A percentile compares a stretch with the other conserved stretches of the same genome.
These are phyloP conservation scores for Chrysosphaeria jannelii DNA, from an alignment of 2,329 filamentous ascomycete genomes.

Conservation along the genomic window DNA sequence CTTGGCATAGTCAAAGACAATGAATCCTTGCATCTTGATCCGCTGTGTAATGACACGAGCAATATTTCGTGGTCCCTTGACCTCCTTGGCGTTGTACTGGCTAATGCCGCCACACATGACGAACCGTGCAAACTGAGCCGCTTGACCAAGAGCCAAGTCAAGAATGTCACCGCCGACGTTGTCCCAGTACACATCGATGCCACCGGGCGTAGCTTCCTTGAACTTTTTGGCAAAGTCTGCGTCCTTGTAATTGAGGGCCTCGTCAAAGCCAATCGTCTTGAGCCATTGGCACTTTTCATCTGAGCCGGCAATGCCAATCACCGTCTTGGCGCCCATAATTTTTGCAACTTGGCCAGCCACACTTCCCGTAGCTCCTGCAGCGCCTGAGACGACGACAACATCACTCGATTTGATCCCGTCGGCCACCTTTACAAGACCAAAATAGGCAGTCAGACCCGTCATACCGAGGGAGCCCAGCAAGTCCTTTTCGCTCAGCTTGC, in stretches of 20 bases:
- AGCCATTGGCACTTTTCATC: conserved; percentile 31
- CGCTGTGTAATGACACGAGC: conserved; percentile 11
- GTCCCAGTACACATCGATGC: conserved; percentile 42
- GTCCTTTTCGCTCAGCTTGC: conserved; percentile 12
- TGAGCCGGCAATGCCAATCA: conserved; percentile 23
- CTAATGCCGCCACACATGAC: conserved; percentile 43
- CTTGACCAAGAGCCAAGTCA: conserved; percentile 30
- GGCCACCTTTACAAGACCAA: conserved; percentile 29
- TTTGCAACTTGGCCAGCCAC: conserved; percentile 37
- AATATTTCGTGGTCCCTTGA: conserved; percentile 19
- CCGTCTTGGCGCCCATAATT: conserved; percentile 20
- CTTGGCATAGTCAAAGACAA: conserved; percentile 33
- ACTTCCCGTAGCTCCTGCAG: conserved; percentile 35
- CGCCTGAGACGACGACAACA: conserved; percentile 34
- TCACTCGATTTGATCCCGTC: conserved; percentile 19
- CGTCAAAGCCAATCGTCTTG: conserved; percentile 33
- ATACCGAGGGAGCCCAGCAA: conserved; percentile 21
- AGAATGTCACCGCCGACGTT: conserved; percentile 45
- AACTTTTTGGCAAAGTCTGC: conserved; percentile 28
- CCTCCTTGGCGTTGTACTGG: conserved; percentile 28
- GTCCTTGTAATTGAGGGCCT: conserved; percentile 39
- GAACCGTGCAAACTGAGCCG: conserved; percentile 30
- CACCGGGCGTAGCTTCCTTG: conserved; percentile 20
- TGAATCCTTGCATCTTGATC: conserved; percentile 36
- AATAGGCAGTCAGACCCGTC: conserved; percentile 35